Base-by-base conservation (phyloP, 768 basidiomycete species). In the Mycena galericulata region DNA sequence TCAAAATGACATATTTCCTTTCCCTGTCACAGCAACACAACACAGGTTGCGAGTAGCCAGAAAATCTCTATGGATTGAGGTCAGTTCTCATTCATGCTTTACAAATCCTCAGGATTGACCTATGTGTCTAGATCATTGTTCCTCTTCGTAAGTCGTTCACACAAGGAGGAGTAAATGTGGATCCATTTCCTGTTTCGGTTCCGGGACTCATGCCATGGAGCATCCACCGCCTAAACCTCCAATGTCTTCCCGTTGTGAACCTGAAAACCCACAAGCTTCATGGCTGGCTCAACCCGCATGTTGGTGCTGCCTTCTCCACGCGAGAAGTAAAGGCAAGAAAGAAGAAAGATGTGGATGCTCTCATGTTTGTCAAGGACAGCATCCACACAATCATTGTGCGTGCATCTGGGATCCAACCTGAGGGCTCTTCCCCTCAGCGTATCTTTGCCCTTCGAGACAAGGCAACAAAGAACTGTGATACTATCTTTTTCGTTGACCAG, bases 401-500 rank as follows among this genome's bases (percentile, higher is more conserved):
- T 11, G 72, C 74, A 10, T 55, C 75, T 3, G 79, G 83, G 46
- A 55, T 74, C 22, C 71, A 71, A 38, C 63, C 56, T 32, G 40
- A 65, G 17, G 41, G 57, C 18, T 24, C 58, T 27, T 30, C 40
- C 11, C 40, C 34, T 26, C 60, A 62, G 15, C 47, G 49, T 32
- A 60, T 64, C 20, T 73, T 81, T 59, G 75, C 70, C 5, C 62
- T 82, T 11, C 65, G 41, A 9, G 72, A 78, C 55, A 70, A 74
- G 2, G 72, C 64, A 41, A 58, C 62, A 49, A 58, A 54, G 1
- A 75, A 72, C 3, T 49, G 69, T 41, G 74, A 86, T 60, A 81
- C 84, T 0, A 32, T 88, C 32, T 74, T 90, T 47, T 83, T 89
- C 70, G 70, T 89, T 58, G 79, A 81, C 40, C 74, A 75, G 29